Percentiles rank a stretch among this genome's conserved stretches.
Evolutionary conservation across 2,329 filamentous ascomycete genomes (phyloP).

Genomic region (Trichoderma harzianum): DNA sequence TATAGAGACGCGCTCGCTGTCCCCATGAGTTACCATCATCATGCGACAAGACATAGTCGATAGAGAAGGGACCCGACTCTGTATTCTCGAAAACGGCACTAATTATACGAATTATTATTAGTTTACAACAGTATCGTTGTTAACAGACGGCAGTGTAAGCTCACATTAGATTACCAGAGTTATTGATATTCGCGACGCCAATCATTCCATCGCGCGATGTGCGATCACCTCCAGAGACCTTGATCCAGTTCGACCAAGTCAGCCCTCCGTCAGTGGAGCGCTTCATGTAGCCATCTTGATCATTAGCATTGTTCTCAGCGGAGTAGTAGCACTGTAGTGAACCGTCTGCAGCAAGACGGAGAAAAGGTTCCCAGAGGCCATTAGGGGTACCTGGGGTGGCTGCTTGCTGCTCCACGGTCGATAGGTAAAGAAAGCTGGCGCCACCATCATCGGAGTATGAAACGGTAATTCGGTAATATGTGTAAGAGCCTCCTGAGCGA

Average conservation of each 20-base stretch:
- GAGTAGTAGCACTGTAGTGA: constrained; percentile 44
- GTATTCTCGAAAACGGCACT: not conserved
- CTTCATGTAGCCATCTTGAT: constrained; percentile 31
- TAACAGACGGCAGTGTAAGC: not conserved
- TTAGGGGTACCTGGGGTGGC: constrained; percentile 22
- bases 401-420: constrained; percentile 26
- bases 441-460: constrained; percentile 42
- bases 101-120: not conserved
- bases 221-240: constrained; percentile 34
- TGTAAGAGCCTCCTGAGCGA: constrained; percentile 25
- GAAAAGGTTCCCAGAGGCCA: constrained; percentile 46
- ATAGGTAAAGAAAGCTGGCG: constrained; percentile 34
- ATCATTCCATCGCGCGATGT: constrained; percentile 44
- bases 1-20: constrained; percentile 36
- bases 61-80: not conserved
- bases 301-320: constrained; percentile 34
- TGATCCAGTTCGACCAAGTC: constrained; percentile 34
- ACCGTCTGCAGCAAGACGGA: constrained; percentile 37
- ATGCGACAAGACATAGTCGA: constrained; percentile 32
- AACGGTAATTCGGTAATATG: constrained; percentile 41
- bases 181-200: constrained; percentile 36
- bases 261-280: constrained; percentile 37
- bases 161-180: not conserved
- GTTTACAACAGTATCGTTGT: not conserved
- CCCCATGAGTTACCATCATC: constrained; percentile 43